A percentile compares a stretch with the other conserved stretches of the same genome.
Conservation (phyloP, 768 basidiomycete genomes). For the Termitomyces sp. region DNA sequence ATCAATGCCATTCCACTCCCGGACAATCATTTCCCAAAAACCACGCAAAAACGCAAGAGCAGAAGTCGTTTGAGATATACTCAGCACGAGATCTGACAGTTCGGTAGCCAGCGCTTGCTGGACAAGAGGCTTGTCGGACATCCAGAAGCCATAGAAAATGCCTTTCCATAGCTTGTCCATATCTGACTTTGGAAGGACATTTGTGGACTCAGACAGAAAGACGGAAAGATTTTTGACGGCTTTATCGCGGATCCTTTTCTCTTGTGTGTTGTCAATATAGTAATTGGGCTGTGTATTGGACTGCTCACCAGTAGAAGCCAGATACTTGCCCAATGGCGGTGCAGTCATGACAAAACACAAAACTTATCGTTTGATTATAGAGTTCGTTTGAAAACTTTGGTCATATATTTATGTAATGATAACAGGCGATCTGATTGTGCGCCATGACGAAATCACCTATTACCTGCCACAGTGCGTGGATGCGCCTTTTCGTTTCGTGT, state of each 20-base stretch:
- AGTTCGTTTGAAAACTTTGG: conserved; percentile 2
- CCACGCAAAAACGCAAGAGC: conserved; percentile 79
- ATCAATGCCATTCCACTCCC: conserved; percentile 95
- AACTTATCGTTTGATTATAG: conserved; percentile 11
- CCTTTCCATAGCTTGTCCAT: conserved; percentile 97
- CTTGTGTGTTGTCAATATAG: conserved; percentile 38
- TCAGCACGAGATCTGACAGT: conserved; percentile 77
- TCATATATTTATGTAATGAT: background rate
- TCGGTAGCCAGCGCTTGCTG: conserved; percentile 90
- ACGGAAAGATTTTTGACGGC: conserved; percentile 76
- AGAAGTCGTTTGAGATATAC: conserved; percentile 52
- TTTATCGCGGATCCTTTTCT: conserved; percentile 90
- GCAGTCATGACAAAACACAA: conserved; percentile 20
- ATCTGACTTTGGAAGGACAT: conserved; percentile 66
- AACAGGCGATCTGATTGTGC: background rate
- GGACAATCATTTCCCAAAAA: conserved; percentile 87
- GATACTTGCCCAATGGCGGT: conserved; percentile 83
- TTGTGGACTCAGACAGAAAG: conserved; percentile 70
- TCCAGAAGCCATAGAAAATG: conserved; percentile 99
- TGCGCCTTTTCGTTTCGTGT: background rate
- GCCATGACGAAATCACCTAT: conserved; percentile 70
- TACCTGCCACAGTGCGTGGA: conserved; percentile 76
- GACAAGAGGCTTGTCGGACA: conserved; percentile 97
- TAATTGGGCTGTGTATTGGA: conserved; percentile 2
- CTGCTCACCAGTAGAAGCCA: conserved; percentile 82